Percentiles rank a stretch among this genome's conserved stretches.
Conservation (phyloP, 257 asterid genomes). For the Capsicum pubescens region DNA sequence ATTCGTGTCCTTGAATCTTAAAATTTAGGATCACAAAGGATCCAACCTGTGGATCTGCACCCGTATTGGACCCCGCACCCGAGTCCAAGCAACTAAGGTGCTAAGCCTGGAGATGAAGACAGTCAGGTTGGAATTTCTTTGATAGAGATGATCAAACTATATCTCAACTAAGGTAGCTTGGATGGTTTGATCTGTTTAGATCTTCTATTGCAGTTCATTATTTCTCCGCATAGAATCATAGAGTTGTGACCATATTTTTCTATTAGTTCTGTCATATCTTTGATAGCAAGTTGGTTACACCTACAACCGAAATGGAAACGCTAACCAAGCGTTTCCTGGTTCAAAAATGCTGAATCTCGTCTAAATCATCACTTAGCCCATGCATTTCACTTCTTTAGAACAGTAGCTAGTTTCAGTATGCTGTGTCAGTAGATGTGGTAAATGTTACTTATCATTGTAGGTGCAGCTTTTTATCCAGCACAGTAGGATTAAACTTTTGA, state of each 20-base stretch:
- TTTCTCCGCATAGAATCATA: neutral
- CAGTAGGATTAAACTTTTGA: neutral
- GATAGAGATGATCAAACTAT: neutral
- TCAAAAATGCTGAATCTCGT: neutral
- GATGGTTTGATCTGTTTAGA: neutral
- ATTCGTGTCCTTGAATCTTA: no score
- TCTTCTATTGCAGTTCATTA: slow-evolving; percentile 2
- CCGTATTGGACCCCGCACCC: no score
- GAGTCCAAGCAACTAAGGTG: no score
- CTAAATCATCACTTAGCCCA: neutral
- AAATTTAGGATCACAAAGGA: no score
- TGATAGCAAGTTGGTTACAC: no score
- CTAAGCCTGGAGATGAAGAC: slow-evolving; percentile 3
- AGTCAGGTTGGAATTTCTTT: neutral
- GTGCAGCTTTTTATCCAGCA: neutral
- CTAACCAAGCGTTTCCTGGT: neutral
- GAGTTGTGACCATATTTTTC: neutral
- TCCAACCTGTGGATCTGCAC: no score
- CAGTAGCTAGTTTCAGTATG: neutral
- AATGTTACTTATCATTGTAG: neutral
- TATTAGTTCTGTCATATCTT: no score
- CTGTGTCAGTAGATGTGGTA: slow-evolving; percentile 4
- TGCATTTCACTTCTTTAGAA: neutral
- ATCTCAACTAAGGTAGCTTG: neutral
- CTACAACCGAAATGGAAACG: neutral